These are phyloP conservation scores for Dendrocalamus sinicus DNA, from an alignment of 176 grass and related monocot genomes.

Conservation along the genomic window DNA sequence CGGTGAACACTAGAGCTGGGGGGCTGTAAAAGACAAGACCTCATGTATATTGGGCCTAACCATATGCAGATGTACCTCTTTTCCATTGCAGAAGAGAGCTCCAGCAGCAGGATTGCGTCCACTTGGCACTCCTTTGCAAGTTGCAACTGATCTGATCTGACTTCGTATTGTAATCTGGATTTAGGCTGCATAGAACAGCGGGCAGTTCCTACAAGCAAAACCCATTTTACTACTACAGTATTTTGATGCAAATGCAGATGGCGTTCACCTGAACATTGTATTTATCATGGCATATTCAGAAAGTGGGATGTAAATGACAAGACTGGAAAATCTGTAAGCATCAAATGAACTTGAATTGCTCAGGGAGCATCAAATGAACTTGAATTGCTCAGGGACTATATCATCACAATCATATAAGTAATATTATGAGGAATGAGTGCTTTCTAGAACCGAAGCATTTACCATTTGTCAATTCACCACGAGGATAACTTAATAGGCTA, in stretches of 20 bases:
- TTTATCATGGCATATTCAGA: background rate
- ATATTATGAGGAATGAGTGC: background rate
- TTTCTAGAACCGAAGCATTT: background rate
- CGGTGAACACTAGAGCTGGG: background rate
- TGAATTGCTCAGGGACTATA: background rate
- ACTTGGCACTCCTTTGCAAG: background rate
- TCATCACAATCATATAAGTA: background rate
- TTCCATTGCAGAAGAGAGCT: slow-evolving; percentile 4
- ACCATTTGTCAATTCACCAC: background rate
- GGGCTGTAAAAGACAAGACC: background rate
- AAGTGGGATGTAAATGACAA: background rate
- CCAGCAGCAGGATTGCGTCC: background rate
- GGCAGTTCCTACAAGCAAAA: background rate
- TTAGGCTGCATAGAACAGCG: background rate
- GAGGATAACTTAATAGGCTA: background rate
- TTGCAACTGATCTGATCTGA: slow-evolving; percentile 2
- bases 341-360: background rate
- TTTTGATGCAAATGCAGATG: background rate
- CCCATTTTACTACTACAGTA: background rate
- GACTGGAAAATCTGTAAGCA: background rate
- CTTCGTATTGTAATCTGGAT: background rate
- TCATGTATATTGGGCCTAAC: background rate
- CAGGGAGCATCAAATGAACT: background rate
- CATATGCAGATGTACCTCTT: background rate
- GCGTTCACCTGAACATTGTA: background rate